phyloP scores from a whole-genome alignment of 2,329 filamentous ascomycete genomes.

The Cyphellophora europaea region DNA sequence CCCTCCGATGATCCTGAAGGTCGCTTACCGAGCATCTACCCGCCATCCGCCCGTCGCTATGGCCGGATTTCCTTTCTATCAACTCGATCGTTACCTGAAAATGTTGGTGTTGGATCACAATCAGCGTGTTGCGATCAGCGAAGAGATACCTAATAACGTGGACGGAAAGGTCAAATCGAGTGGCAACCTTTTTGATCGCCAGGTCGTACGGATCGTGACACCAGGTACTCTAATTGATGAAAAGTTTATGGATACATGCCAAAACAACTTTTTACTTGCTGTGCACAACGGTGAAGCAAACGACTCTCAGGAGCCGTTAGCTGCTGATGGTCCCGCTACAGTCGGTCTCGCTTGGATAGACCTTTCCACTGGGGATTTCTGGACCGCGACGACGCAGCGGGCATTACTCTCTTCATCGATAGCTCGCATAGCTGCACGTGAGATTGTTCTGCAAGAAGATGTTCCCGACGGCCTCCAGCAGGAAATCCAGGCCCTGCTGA shows the following conservation, averaged over 20 bases:
- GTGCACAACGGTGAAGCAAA: slow-evolving; percentile 48
- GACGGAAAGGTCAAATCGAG: slow-evolving; percentile 63
- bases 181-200: slow-evolving; percentile 74
- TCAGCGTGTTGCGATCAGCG: slow-evolving; percentile 85
- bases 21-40: slow-evolving; percentile 65
- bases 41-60: slow-evolving; percentile 63
- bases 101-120: slow-evolving; percentile 83
- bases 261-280: slow-evolving; percentile 86
- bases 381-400: slow-evolving; percentile 66
- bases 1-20: slow-evolving; percentile 77
- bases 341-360: slow-evolving; percentile 90
- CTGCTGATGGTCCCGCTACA: slow-evolving; percentile 19
- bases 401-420: slow-evolving; percentile 68
- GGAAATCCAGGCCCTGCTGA: slow-evolving; percentile 57
- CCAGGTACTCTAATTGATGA: slow-evolving; percentile 95
- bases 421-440: slow-evolving; percentile 71
- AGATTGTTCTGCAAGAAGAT: slow-evolving; percentile 68
- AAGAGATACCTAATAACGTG: slow-evolving; percentile 74
- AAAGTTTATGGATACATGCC: slow-evolving; percentile 88
- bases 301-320: slow-evolving; percentile 16
- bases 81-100: slow-evolving; percentile 88
- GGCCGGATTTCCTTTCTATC: slow-evolving; percentile 90
- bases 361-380: slow-evolving; percentile 89
- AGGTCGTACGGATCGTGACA: slow-evolving; percentile 79
- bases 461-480: slow-evolving; percentile 50